Evolutionary conservation across 495 filamentous ascomycete genomes (phyloP).

Genomic region (Letharia columbiana): DNA sequence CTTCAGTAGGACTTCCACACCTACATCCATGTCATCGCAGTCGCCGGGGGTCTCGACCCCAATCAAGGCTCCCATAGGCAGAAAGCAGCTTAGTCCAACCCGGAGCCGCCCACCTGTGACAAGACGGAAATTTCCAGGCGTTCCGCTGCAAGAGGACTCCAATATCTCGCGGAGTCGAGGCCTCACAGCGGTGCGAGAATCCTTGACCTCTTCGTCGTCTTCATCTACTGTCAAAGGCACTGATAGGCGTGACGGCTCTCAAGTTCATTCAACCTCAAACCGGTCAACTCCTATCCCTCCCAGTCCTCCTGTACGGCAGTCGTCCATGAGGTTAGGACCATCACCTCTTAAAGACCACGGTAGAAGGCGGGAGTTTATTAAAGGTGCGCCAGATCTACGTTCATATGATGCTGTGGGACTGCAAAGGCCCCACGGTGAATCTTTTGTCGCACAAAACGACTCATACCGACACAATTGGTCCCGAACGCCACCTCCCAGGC

Average conservation of each 20-base stretch:
- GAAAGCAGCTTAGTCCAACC: constrained; percentile 55
- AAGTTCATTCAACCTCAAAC: constrained; percentile 20
- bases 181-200: constrained; percentile 57
- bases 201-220: constrained; percentile 51
- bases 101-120: constrained; percentile 62
- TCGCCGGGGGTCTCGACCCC: constrained; percentile 72
- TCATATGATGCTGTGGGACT: constrained; percentile 18
- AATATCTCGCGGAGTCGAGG: constrained; percentile 44
- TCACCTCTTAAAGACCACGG: constrained; percentile 22
- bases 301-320: constrained; percentile 56
- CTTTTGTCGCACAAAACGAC: constrained; percentile 24
- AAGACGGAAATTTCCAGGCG: constrained; percentile 47
- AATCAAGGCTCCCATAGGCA: constrained; percentile 42
- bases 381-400: constrained; percentile 15
- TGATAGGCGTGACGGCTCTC: constrained; percentile 22
- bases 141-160: constrained; percentile 41
- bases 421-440: constrained; percentile 26
- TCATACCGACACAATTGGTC: constrained; percentile 18
- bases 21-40: constrained; percentile 93
- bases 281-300: constrained; percentile 39
- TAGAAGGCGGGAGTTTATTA: constrained; percentile 8
- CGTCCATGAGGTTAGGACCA: constrained; percentile 46
- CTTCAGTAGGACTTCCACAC: constrained; percentile 86
- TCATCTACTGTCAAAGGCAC: constrained; percentile 47
- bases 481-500: constrained; percentile 46